These are phyloP conservation scores for Mycotypha africana DNA, from an alignment of 371 early-diverging fungal species.

Conservation along the genomic window DNA sequence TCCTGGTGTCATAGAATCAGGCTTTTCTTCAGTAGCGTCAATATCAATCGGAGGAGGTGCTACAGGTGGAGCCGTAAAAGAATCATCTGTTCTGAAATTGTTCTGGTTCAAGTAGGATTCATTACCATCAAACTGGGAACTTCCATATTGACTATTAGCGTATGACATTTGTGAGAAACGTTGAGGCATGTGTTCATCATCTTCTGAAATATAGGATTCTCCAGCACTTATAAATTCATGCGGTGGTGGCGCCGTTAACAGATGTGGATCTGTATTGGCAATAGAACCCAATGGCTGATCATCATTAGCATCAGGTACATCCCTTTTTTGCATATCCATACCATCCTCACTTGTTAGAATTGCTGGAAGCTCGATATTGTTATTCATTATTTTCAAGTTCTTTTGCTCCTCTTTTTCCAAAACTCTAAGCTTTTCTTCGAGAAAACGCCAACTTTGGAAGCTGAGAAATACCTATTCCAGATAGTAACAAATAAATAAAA, in stretches of 20 bases:
- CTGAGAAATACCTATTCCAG: constrained; percentile 59
- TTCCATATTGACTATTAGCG: constrained; percentile 1
- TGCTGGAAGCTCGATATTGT: neutral
- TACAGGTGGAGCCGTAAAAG: neutral
- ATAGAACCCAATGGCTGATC: neutral
- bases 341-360: neutral
- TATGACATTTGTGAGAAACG: neutral
- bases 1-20: constrained; percentile 40
- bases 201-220: neutral
- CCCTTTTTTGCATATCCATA: neutral
- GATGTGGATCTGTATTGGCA: no score
- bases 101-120: neutral
- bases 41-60: neutral
- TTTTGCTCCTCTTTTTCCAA: constrained; percentile 35
- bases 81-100: neutral
- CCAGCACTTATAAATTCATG: no score
- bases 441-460: constrained; percentile 61
- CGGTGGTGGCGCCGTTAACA: no score
- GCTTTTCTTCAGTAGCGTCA: constrained; percentile 6
- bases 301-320: neutral
- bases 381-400: constrained; percentile 16
- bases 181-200: neutral
- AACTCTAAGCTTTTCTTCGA: constrained; percentile 57
- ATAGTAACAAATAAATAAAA: no score
- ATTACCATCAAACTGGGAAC: constrained; percentile 1